These are phyloP conservation scores for Eragrostis tef DNA, from an alignment of 202 grass and related monocot genomes.

Conservation along the genomic window DNA sequence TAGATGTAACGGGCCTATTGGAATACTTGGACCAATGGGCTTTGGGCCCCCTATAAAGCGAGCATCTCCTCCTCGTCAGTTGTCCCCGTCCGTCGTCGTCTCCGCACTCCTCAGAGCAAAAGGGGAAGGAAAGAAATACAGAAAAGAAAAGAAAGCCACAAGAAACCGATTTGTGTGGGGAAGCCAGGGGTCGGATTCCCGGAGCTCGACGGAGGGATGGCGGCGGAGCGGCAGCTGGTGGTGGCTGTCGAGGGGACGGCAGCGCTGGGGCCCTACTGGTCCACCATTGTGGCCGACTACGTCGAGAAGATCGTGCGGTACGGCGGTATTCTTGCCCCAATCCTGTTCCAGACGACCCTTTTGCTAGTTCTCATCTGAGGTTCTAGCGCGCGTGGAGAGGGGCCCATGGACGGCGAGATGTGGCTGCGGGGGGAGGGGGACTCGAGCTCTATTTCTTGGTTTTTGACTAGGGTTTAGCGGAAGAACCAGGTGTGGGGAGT, in stretches of 20 bases:
- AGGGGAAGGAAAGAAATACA: no score
- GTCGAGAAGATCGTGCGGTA: conserved; percentile 96
- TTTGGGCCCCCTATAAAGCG: conserved; percentile 1
- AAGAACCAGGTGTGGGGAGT: neutral
- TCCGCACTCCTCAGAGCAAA: neutral
- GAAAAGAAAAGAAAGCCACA: neutral
- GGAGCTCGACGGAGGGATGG: conserved; percentile 10
- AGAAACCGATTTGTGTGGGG: neutral
- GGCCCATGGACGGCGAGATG: neutral
- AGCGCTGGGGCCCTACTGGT: conserved; percentile 77
- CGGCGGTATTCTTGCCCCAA: neutral
- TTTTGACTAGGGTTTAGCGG: conserved; percentile 38
- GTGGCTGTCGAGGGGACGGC: conserved; percentile 75
- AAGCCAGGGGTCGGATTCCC: neutral
- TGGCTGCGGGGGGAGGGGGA: neutral
- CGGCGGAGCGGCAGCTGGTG: conserved; percentile 61
- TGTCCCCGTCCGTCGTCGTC: neutral
- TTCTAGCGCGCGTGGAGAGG: neutral
- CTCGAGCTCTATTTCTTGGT: neutral
- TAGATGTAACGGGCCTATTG: neutral
- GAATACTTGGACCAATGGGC: neutral
- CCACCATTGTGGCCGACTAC: conserved; percentile 63
- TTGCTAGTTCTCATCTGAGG: neutral
- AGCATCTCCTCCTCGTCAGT: neutral
- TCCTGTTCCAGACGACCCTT: neutral